A percentile compares a stretch with the other conserved stretches of the same genome.
phyloP scores from a whole-genome alignment of 139 green algal genomes.

The Asterochloris erici region DNA sequence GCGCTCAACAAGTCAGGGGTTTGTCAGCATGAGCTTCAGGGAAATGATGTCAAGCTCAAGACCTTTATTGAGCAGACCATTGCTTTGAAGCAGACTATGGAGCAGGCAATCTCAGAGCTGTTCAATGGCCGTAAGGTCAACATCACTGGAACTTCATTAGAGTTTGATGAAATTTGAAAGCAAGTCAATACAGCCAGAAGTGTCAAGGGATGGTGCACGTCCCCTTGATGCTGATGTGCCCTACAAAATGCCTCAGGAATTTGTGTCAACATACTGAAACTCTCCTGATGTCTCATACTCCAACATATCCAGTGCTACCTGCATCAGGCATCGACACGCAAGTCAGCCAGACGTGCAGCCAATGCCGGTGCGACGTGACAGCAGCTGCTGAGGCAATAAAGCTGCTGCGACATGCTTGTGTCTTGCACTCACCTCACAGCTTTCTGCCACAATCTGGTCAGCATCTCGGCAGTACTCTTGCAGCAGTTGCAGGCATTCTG shows the following conservation, averaged over 20 bases:
- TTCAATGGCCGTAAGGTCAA: constrained; percentile 33
- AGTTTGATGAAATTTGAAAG: not conserved
- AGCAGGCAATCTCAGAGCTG: constrained; percentile 26
- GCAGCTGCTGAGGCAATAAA: not conserved
- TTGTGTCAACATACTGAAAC: constrained; percentile 78
- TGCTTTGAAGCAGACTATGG: constrained; percentile 27
- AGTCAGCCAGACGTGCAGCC: not conserved
- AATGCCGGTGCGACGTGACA: not conserved
- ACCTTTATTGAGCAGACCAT: constrained; percentile 22
- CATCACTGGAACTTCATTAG: constrained; percentile 53
- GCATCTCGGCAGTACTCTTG: constrained; percentile 58
- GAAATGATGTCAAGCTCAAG: constrained; percentile 29
- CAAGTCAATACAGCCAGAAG: not conserved
- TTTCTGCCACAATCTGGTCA: constrained; percentile 93
- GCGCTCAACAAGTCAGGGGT: constrained; percentile 28
- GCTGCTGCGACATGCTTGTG: not conserved
- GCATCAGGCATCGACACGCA: not conserved
- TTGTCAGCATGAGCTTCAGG: constrained; percentile 25
- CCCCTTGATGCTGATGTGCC: too few relatives aligned
- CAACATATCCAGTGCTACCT: constrained; percentile 93
- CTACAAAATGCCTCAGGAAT: too few relatives aligned
- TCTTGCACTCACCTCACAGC: constrained; percentile 66
- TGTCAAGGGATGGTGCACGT: not conserved
- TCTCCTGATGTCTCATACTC: constrained; percentile 72
- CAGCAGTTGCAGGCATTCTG: constrained; percentile 58